Base-by-base conservation (phyloP, 2,329 filamentous ascomycete species). In the Thermoascus crustaceus region DNA sequence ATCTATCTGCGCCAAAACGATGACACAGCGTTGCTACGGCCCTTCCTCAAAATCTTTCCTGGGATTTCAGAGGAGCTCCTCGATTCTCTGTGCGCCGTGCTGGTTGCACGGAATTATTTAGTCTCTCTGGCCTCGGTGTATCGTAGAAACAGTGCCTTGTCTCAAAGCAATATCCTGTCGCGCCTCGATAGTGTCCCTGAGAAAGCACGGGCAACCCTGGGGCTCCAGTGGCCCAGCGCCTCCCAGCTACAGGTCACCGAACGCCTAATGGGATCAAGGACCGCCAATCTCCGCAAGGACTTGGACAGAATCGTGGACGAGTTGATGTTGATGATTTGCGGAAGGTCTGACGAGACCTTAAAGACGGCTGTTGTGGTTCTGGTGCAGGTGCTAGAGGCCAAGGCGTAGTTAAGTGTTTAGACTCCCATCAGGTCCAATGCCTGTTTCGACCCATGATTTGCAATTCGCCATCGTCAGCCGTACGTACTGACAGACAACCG, bases 71-170 rank as follows among this genome's bases (percentile, higher is more conserved):
- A 61, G 17, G 54, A 51, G 24, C 39, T 59, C 2, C 48, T 63
- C 8, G 60, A 59, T 36, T 50, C 49, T 23, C 54, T 63, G 16
- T 63, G 60, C 31, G 58, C 60, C 9, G 49, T 51, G 9, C 39
- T 63, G 14, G 53, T 63, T 27, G 60, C 60, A 7, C 53, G 52
- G 22, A 62, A 62, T 35, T 60, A 63, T 35, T 45, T 63, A 7
- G 39, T 53, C 17, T 56, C 58, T 2, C 39, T 61, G 30, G 46
- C 52, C n/a, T 43, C 44, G 1, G 39, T 38, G 5, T 47, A 54
- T 16, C 51, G 55, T 10, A 38, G 44, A 39, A 49, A 41, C 35
- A 37, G 43, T 44, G 23, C 32, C 35, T 30, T 47, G 39, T 36
- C 37, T 7, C 29, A 32, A n/a, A 39, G 41, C 20, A 32, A 47